Base-by-base conservation (phyloP, 2,329 filamentous ascomycete species). In the Kalmusia sp. region DNA sequence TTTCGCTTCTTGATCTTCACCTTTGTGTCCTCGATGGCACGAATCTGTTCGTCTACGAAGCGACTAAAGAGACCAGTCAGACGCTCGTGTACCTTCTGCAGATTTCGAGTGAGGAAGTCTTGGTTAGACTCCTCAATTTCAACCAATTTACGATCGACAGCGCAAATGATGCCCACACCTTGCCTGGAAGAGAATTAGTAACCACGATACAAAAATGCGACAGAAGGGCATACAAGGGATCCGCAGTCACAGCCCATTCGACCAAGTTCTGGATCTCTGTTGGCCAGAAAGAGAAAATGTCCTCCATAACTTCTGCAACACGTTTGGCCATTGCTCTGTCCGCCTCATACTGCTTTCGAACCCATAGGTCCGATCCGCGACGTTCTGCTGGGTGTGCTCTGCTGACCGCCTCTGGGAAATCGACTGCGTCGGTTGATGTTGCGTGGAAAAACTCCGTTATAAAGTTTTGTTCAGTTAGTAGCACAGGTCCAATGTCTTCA, bases 1-100 rank as follows among this genome's bases (percentile, higher is more conserved):
- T 96, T 97, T 62, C 95, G 89, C 81, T 98, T 98, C 81, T 96
- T 97, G 76, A 97, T 92, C 80, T 97, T 97, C 73, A 99, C 93
- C 76, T 98, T 98, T 33, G 93, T 98, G 57, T 98, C 95, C 76
- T 98, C 95, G 59, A 98, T 96, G 4, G 92, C 93, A 22, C 91
- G 90, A 54, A 98, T 90, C 72, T 99, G 95, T 59, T 96, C 92
- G 62, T 98, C 93, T 7, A 98, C 87, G 65, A 98, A 97, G 58
- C 91, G 92, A 56, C 84, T 87, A 78, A 96, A 97, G 2, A 91
- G 84, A 2, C 84, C 83, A 61, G 89, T 86, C 15, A 98, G 80
- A 35, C 84, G 85, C 51, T 86, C 84, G 62, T 95, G 91, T 8
- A 96, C 79, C 68, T 91, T 92, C 64, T 95, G 89, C 2, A 98